These are phyloP conservation scores for Neolecta irregularis DNA, from an alignment of 1,139 yeast species.

Conservation along the genomic window DNA sequence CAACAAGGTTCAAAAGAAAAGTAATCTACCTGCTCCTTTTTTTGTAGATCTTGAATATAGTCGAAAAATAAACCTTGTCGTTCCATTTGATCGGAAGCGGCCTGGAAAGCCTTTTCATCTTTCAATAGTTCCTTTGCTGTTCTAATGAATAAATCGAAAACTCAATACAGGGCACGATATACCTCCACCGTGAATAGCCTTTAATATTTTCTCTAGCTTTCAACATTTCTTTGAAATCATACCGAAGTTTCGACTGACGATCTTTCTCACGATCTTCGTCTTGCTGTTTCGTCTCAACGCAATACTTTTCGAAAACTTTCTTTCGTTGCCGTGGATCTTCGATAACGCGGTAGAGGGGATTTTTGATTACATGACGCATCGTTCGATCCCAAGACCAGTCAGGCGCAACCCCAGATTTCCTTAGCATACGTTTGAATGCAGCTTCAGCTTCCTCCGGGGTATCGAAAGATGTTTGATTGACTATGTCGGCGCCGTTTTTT, in stretches of 20 bases:
- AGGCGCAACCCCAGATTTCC: constrained; percentile 42
- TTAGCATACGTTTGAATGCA: constrained; percentile 39
- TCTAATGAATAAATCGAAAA: constrained; percentile 5
- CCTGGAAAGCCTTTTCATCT: constrained; percentile 53
- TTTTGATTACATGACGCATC: constrained; percentile 41
- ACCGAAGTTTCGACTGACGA: constrained; percentile 39
- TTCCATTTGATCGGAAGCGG: constrained; percentile 35
- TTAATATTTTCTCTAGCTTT: constrained; percentile 26
- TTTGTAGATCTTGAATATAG: constrained; percentile 32
- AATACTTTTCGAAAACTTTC: constrained; percentile 47
- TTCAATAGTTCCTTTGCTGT: constrained; percentile 23
- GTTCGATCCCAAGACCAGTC: constrained; percentile 64
- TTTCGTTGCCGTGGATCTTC: constrained; percentile 47
- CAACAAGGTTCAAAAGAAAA: too few species aligned
- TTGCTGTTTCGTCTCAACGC: constrained; percentile 39
- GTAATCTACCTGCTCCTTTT: constrained; percentile 24
- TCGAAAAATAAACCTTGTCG: constrained; percentile 38
- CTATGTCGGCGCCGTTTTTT: neutral
- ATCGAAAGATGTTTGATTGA: constrained; percentile 5
- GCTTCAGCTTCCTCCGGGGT: constrained; percentile 28
- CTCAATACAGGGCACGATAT: constrained; percentile 5
- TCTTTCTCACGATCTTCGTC: constrained; percentile 40
- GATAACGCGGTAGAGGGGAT: constrained; percentile 57
- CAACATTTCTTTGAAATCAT: constrained; percentile 39
- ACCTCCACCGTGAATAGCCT: constrained; percentile 50